Evolutionary conservation across 2,329 filamentous ascomycete genomes (phyloP).

Genomic region (Fusarium phyllophilum): DNA sequence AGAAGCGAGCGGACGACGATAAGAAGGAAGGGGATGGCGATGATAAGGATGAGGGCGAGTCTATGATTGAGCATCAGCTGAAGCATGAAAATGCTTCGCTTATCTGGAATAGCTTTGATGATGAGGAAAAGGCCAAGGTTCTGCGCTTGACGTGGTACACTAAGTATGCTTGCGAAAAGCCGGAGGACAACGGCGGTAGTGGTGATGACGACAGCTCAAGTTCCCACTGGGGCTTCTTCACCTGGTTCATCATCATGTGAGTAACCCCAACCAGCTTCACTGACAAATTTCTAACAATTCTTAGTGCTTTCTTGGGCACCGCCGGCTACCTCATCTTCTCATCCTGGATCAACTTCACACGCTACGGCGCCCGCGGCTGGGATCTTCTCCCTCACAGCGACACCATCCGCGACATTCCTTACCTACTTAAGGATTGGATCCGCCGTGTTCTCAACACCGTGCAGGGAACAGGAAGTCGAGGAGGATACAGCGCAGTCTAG

Average conservation of each 20-base stretch:
- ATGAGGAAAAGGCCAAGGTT: constrained; percentile 66
- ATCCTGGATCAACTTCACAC: constrained; percentile 98
- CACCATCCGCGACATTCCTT: constrained; percentile 90
- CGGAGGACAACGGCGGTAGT: constrained; percentile 54
- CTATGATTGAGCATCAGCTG: constrained; percentile 61
- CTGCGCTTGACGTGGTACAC: constrained; percentile 87
- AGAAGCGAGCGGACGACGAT: constrained; percentile 48
- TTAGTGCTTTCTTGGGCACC: constrained; percentile 83
- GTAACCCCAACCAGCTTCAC: constrained; percentile 48
- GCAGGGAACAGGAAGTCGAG: constrained; percentile 83
- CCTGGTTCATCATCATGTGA: constrained; percentile 95
- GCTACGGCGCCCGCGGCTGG: constrained; percentile 94
- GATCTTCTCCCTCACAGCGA: constrained; percentile 94
- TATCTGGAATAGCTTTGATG: constrained; percentile 78
- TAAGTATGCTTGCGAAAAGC: constrained; percentile 81
- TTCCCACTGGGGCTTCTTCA: constrained; percentile 91
- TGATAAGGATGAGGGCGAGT: constrained; percentile 52
- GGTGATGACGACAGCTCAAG: constrained; percentile 53
- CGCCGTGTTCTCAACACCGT: constrained; percentile 83
- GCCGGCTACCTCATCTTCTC: constrained; percentile 96
- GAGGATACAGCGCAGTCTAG: constrained; percentile 94
- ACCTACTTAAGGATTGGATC: constrained; percentile 89
- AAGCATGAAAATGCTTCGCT: constrained; percentile 70
- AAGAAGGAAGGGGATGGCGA: constrained; percentile 53
- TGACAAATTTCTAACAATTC: constrained; percentile 35